These are phyloP conservation scores for Ogataea neopini DNA, from an alignment of 805 yeast genomes.

Conservation along the genomic window DNA sequence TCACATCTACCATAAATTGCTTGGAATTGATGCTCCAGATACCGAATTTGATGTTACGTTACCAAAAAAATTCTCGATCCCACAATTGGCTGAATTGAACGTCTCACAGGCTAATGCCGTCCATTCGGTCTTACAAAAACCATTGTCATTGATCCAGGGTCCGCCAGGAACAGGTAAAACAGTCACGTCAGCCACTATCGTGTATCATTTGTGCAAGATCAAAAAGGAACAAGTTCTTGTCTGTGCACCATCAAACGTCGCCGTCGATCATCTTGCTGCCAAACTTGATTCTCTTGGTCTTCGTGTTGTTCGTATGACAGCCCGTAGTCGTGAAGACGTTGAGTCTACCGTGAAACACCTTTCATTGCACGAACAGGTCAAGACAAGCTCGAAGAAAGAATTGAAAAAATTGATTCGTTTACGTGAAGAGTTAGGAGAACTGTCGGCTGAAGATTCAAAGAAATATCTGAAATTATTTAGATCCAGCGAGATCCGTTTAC, in stretches of 20 bases:
- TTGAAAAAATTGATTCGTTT: constrained; percentile 58
- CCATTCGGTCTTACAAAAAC: constrained; percentile 61
- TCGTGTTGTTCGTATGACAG: constrained; percentile 74
- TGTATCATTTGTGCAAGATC: constrained; percentile 68
- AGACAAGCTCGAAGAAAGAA: constrained; percentile 49
- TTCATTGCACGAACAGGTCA: constrained; percentile 57
- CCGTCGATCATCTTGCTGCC: constrained; percentile 85
- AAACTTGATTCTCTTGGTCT: constrained; percentile 71
- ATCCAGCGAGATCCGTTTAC: constrained; percentile 48
- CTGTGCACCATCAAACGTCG: constrained; percentile 55
- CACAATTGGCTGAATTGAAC: constrained; percentile 70
- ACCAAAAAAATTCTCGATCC: constrained; percentile 63
- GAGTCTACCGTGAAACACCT: constrained; percentile 61
- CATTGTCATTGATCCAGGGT: constrained; percentile 84
- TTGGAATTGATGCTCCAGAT: constrained; percentile 76
- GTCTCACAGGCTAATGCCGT: constrained; percentile 81
- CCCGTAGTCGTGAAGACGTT: constrained; percentile 78
- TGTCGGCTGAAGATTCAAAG: constrained; percentile 54
- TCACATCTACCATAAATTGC: constrained; percentile 69
- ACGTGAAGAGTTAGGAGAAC: constrained; percentile 68
- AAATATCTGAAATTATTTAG: constrained; percentile 44
- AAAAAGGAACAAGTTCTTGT: constrained; percentile 40
- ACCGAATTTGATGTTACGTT: constrained; percentile 60
- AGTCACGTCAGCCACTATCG: constrained; percentile 86
- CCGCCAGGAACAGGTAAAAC: constrained; percentile 98